Percentiles rank a stretch among this genome's conserved stretches.
phyloP scores from a whole-genome alignment of 441 rosid genomes.

The Croton laevigatus region DNA sequence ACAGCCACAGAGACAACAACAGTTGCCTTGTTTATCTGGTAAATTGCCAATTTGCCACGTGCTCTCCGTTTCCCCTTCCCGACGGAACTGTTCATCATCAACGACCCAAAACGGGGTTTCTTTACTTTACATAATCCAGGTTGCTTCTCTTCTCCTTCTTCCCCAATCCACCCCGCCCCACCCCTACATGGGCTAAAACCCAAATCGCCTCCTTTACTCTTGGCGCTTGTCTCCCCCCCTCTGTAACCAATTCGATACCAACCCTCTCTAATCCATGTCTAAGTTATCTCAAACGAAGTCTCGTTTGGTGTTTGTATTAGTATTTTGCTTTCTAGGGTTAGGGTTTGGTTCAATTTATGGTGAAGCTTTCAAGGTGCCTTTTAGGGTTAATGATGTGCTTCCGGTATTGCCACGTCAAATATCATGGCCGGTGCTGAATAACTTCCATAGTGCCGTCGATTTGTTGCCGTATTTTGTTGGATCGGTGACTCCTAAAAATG shows the following conservation, averaged over 20 bases:
- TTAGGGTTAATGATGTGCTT: constrained; percentile 69
- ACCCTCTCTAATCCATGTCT: constrained; percentile 30
- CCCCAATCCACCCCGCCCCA: not conserved
- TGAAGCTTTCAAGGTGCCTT: constrained; percentile 59
- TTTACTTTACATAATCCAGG: not conserved
- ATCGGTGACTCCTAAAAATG: constrained; percentile 56
- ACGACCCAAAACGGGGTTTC: constrained; percentile 1
- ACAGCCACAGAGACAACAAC: not conserved
- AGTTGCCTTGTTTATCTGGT: not conserved
- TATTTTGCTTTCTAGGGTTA: constrained; percentile 42
- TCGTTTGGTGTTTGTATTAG: constrained; percentile 18
- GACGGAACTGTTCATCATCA: constrained; percentile 1
- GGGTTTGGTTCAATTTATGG: constrained; percentile 38
- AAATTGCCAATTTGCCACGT: constrained; percentile 7
- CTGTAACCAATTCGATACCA: not conserved
- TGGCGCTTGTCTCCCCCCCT: not conserved
- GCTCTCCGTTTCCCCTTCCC: not conserved
- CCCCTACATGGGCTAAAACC: not conserved
- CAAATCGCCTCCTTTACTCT: constrained; percentile 5
- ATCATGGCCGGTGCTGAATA: constrained; percentile 91
- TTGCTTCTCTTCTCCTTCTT: not conserved
- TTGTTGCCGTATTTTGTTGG: constrained; percentile 79
- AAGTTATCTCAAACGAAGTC: constrained; percentile 19
- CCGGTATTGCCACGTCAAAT: constrained; percentile 80
- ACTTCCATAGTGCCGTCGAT: constrained; percentile 77